phyloP scores from a whole-genome alignment of 2,329 filamentous ascomycete genomes.

The Trichoderma brevicompactum region DNA sequence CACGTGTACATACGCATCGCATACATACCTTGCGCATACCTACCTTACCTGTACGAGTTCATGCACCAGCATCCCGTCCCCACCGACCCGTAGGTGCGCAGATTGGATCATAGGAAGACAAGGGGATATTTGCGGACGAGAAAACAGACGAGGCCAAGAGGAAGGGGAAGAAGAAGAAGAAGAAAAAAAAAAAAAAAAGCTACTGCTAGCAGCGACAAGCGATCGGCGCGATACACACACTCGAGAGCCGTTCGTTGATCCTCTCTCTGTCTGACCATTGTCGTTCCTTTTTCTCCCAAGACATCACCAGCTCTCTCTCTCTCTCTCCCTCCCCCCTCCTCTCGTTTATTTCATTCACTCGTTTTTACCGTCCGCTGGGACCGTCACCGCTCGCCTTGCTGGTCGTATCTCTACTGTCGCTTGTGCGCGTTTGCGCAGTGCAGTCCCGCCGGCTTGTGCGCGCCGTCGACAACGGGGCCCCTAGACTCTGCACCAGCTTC shows the following conservation, averaged over 20 bases:
- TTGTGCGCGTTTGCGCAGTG: slow-evolving; percentile 29
- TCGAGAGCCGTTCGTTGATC: slow-evolving; percentile 14
- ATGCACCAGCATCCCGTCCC: slow-evolving; percentile 19
- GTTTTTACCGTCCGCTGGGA: neutral
- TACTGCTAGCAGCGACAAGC: neutral
- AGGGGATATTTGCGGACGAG: neutral
- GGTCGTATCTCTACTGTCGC: slow-evolving; percentile 12
- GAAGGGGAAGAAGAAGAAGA: neutral
- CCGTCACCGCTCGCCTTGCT: slow-evolving; percentile 1
- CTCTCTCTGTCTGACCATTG: slow-evolving; percentile 9
- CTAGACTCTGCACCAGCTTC: slow-evolving; percentile 8
- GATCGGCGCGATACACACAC: slow-evolving; percentile 18
- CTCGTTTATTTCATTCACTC: slow-evolving; percentile 2
- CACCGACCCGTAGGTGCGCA: slow-evolving; percentile 16
- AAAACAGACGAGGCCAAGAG: neutral
- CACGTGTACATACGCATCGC: slow-evolving; percentile 7
- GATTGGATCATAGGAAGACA: slow-evolving; percentile 24
- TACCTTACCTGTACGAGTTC: slow-evolving; percentile 22
- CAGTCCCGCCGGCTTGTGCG: slow-evolving; percentile 29
- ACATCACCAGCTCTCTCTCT: slow-evolving; percentile 8
- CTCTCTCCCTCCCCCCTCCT: neutral
- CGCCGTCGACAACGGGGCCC: slow-evolving; percentile 26
- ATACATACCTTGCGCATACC: neutral
- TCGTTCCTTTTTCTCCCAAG: slow-evolving; percentile 5
- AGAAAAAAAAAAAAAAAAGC: neutral